These are phyloP conservation scores for Suillus spraguei DNA, from an alignment of 768 basidiomycete genomes.

Conservation along the genomic window DNA sequence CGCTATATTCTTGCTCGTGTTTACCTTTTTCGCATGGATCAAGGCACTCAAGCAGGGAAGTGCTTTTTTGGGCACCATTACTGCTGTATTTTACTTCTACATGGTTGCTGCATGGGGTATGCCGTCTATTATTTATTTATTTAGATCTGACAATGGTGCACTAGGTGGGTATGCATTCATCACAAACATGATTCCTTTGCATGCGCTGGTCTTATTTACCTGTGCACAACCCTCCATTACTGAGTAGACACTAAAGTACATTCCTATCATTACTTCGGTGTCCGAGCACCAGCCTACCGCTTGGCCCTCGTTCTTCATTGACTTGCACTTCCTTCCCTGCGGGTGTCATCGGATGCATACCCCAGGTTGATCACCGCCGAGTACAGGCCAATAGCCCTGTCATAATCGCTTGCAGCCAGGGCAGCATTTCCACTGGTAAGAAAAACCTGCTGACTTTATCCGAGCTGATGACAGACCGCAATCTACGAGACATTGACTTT, in stretches of 20 bases:
- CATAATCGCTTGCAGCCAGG: too few species aligned
- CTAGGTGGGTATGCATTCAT: conserved; percentile 99
- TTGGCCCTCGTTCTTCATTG: conserved; percentile 99
- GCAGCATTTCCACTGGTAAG: too few species aligned
- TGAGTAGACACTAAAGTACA: conserved; percentile 54
- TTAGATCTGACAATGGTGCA: too few species aligned
- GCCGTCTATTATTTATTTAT: conserved; percentile 24
- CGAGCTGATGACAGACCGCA: conserved; percentile 64
- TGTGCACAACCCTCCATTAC: conserved; percentile 14
- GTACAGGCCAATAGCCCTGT: too few species aligned
- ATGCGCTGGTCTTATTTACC: conserved; percentile 83
- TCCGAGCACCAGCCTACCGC: conserved; percentile 99
- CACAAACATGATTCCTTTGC: conserved; percentile 99
- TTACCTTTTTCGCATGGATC: conserved; percentile 98
- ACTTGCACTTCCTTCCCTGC: conserved; percentile 99
- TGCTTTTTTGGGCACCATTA: conserved; percentile 85
- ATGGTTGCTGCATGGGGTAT: conserved; percentile 99
- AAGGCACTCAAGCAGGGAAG: conserved; percentile 94
- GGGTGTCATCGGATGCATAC: too few species aligned
- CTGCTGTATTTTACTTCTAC: conserved; percentile 98
- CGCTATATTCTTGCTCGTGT: conserved; percentile 99
- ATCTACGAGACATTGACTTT: conserved; percentile 43
- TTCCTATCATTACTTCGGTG: conserved; percentile 98
- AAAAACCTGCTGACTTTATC: conserved; percentile 54
- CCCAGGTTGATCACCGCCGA: too few species aligned